Conservation (phyloP, 129 eudicot genomes). For the Silybum marianum region DNA sequence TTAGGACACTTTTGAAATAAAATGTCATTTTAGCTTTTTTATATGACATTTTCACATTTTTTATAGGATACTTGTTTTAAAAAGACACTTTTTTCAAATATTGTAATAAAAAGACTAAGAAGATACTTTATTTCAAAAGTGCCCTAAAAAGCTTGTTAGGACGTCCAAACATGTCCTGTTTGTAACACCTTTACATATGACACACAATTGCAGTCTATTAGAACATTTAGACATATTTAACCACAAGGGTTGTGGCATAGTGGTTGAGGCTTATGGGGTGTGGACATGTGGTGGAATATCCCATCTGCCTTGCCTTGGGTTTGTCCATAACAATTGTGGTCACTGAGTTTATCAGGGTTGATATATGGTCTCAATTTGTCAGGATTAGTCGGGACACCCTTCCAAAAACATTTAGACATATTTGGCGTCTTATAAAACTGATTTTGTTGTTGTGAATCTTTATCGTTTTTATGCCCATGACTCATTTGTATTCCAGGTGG, state of each 20-base stretch:
- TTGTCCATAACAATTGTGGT: too few species aligned
- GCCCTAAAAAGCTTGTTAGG: neutral
- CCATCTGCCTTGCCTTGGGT: too few species aligned
- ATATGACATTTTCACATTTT: neutral
- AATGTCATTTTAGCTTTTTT: neutral
- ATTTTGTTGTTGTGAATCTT: neutral
- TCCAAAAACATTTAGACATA: neutral
- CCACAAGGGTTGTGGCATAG: too few species aligned
- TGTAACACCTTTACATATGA: too few species aligned
- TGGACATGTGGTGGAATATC: too few species aligned
- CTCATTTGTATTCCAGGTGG: slow-evolving; percentile 64
- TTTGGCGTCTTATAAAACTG: neutral
- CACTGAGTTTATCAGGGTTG: too few species aligned
- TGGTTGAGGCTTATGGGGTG: too few species aligned
- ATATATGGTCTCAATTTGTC: too few species aligned
- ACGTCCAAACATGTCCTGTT: neutral
- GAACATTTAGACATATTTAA: neutral
- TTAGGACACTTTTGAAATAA: neutral
- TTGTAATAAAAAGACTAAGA: neutral
- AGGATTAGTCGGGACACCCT: too few species aligned
- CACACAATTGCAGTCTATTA: neutral
- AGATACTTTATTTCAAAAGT: neutral
- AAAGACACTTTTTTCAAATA: neutral
- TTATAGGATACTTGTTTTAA: neutral
- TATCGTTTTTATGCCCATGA: neutral